Base-by-base conservation (phyloP, 768 basidiomycete species). In the Lactarius evosmus region DNA sequence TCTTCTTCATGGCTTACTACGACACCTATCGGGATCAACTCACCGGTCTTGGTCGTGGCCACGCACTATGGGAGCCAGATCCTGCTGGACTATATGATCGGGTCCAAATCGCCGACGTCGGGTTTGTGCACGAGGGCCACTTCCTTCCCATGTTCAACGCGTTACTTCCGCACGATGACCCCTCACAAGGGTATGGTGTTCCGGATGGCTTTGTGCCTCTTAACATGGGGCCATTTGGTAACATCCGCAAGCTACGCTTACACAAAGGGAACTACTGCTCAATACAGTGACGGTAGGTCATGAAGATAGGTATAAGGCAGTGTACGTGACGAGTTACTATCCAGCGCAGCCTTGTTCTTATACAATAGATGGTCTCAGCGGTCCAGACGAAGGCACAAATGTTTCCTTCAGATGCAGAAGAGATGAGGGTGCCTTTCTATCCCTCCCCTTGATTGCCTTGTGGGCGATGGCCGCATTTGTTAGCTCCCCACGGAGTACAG, bases 41-140 rank as follows among this genome's bases (percentile, higher is more conserved):
- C 27, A 32, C 56, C 22, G 17, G 17, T 19, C 58, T 62, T 3
- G 56, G 36, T 46, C 57, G 63, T 14, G 67, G 67, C 9, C 50
- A 68, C 33, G 67, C 67, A 7, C 58, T 69, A 17, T 69, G 69
- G 66, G 50, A 63, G n/a, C 69, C 69, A 29, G 49, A 50, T 41
- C 69, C 69, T 29, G 60, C 12, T 4, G 44, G 49, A 12, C 59
- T 65, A 8, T 70, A 70, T 32, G 63, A 69, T 30, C 62, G 54
- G 16, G 69, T 70, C 44, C 56, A 53, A 16, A 54, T 70, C 30
- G 69, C 63, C 32, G 69, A 70, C 53, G 66, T 70, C n/a, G 69
- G 69, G 11, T 65, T 59, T 40, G 56, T 68, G 17, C 49, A 51
- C 30, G 56, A 67, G 7, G 69, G 69, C n/a, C 57, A 61, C 38